Conservation (phyloP, 495 filamentous ascomycete species). For the Penicillium angulare region DNA sequence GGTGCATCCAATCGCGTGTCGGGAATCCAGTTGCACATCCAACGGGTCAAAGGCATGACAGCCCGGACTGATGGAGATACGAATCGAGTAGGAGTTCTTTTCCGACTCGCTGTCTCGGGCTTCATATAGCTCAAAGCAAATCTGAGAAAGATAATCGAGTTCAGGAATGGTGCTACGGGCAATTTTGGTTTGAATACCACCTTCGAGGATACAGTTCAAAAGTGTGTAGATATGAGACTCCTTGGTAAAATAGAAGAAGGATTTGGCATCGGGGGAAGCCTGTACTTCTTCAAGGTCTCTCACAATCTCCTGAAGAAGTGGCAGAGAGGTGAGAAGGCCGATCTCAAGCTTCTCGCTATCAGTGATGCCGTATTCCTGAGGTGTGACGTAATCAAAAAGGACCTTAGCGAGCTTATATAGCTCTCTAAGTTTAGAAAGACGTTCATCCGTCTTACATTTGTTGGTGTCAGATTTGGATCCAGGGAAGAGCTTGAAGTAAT, state of each 20-base stretch:
- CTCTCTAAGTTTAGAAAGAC: constrained; percentile 84
- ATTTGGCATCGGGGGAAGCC: constrained; percentile 87
- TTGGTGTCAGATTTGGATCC: constrained; percentile 74
- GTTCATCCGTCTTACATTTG: constrained; percentile 78
- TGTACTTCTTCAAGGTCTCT: constrained; percentile 96
- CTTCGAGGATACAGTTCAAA: constrained; percentile 95
- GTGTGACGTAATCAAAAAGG: constrained; percentile 96
- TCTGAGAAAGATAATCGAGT: constrained; percentile 95
- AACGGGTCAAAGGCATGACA: constrained; percentile 94
- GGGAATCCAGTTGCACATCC: constrained; percentile 91
- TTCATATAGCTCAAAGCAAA: constrained; percentile 97
- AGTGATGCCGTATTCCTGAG: constrained; percentile 95
- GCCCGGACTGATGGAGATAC: constrained; percentile 91
- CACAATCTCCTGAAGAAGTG: constrained; percentile 92
- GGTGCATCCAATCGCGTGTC: constrained; percentile 91
- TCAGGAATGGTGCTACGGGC: constrained; percentile 91
- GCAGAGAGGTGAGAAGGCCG: constrained; percentile 87
- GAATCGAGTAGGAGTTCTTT: constrained; percentile 87
- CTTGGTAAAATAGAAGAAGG: constrained; percentile 98
- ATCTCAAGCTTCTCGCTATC: constrained; percentile 96
- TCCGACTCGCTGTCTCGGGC: constrained; percentile 73
- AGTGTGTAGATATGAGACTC: constrained; percentile 98
- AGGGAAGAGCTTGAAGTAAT: constrained; percentile 85
- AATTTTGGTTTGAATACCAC: constrained; percentile 90
- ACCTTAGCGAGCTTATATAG: constrained; percentile 91